phyloP scores from a whole-genome alignment of 139 green algal genomes.

The Chlorella sp. region DNA sequence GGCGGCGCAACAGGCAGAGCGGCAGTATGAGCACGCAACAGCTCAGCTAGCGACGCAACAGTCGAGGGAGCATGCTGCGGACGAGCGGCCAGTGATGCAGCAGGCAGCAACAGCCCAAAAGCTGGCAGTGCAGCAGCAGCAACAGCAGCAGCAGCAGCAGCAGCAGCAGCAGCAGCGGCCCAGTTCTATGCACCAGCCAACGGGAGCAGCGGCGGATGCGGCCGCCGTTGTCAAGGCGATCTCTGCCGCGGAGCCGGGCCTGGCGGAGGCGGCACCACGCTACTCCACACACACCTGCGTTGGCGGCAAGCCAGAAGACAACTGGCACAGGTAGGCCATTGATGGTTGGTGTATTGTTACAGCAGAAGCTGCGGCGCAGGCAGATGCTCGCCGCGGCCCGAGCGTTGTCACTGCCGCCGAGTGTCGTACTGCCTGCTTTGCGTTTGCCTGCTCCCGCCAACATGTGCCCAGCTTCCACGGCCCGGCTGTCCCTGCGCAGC shows the following conservation, averaged over 20 bases:
- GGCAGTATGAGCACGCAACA: not conserved
- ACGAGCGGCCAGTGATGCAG: not conserved
- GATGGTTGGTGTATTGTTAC: too few species aligned
- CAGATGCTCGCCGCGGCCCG: too few species aligned
- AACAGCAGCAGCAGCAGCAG: not conserved
- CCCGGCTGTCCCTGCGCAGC: not conserved
- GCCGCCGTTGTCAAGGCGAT: not conserved
- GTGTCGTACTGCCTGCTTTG: too few species aligned
- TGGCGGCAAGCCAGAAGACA: slow-evolving; percentile 18
- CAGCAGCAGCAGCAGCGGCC: not conserved
- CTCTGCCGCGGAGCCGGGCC: not conserved
- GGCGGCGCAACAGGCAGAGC: too few species aligned
- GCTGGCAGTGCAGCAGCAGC: not conserved
- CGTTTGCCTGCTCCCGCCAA: too few species aligned
- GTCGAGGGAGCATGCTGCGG: not conserved
- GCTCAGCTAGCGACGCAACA: not conserved
- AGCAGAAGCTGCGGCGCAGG: too few species aligned
- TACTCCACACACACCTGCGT: slow-evolving; percentile 39
- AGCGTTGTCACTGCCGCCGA: too few species aligned
- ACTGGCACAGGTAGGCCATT: slow-evolving; percentile 6
- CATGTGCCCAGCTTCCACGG: too few species aligned
- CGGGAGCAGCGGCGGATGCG: not conserved
- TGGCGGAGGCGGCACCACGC: not conserved
- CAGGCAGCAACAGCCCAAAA: not conserved
- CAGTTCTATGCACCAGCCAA: not conserved